A percentile compares a stretch with the other conserved stretches of the same genome.
Conservation (phyloP, 2,329 filamentous ascomycete genomes). For the Aspergillus uvarum region DNA sequence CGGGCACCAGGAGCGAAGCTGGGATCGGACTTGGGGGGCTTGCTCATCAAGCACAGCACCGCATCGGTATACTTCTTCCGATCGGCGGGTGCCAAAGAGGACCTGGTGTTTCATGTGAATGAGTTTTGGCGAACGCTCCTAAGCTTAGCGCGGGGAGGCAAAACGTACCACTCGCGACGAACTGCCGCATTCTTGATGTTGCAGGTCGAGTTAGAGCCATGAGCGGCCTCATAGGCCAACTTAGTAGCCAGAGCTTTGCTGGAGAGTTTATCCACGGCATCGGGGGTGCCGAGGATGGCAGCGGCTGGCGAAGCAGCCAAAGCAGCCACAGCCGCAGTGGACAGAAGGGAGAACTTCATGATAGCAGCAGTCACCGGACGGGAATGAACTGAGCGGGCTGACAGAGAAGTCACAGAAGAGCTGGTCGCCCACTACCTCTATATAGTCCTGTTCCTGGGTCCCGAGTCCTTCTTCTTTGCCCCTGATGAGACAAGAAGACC, state of each 20-base stretch:
- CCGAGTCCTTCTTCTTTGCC: neutral
- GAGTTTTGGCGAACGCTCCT: no score
- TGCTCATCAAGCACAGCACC: slow-evolving; percentile 42
- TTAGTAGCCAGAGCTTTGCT: slow-evolving; percentile 12
- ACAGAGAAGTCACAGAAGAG: neutral
- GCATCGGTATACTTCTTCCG: slow-evolving; percentile 45
- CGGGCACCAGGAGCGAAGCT: slow-evolving; percentile 44
- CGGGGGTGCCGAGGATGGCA: neutral
- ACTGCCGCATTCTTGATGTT: slow-evolving; percentile 5
- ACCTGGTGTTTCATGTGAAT: neutral
- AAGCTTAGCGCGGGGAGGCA: neutral
- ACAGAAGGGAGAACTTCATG: slow-evolving; percentile 1
- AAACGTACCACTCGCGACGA: slow-evolving; percentile 1
- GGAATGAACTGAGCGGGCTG: neutral
- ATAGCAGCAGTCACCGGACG: neutral
- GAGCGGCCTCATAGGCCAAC: slow-evolving; percentile 2
- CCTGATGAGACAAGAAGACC: neutral
- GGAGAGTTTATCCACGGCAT: slow-evolving; percentile 11
- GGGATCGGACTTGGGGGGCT: slow-evolving; percentile 13
- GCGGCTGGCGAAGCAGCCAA: slow-evolving; percentile 4
- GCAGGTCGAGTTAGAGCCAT: slow-evolving; percentile 4
- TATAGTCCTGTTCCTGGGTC: neutral
- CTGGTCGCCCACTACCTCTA: neutral
- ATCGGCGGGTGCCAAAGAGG: neutral
- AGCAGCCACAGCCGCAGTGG: slow-evolving; percentile 3